Percentiles rank a stretch among this genome's conserved stretches.
Evolutionary conservation across 1,284 basidiomycete genomes (phyloP).

Genomic region (Kwoniella shivajii): DNA sequence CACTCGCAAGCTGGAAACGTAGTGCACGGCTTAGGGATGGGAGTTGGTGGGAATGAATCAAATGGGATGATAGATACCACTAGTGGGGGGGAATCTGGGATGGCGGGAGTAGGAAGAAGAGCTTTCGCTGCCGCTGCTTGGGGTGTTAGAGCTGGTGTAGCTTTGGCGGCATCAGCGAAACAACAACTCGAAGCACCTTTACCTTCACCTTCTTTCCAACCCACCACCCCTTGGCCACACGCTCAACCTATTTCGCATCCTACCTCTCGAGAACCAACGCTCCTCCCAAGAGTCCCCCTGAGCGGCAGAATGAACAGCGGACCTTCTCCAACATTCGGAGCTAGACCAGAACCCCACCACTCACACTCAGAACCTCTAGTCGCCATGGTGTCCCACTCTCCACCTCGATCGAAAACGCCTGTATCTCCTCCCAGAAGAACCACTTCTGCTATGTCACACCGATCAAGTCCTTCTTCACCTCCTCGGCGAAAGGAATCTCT

Average conservation of each 20-base stretch:
- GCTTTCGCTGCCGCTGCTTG: conserved; percentile 77
- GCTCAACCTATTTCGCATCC: conserved; percentile 5
- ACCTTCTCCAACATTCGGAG: background rate
- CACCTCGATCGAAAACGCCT: conserved; percentile 5
- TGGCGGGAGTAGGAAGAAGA: conserved; percentile 83
- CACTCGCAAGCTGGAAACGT: conserved; percentile 16
- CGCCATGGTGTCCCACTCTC: background rate
- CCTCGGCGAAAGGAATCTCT: conserved; percentile 21
- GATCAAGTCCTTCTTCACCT: conserved; percentile 7
- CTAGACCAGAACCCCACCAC: conserved; percentile 11
- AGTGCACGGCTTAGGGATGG: conserved; percentile 32
- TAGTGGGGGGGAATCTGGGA: conserved; percentile 75
- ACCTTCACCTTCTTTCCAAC: background rate
- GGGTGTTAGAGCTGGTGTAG: conserved; percentile 47
- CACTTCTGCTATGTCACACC: conserved; percentile 25
- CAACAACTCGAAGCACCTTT: conserved; percentile 4
- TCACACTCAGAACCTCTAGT: conserved; percentile 11
- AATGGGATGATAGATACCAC: conserved; percentile 63
- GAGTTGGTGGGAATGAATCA: conserved; percentile 17
- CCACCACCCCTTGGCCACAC: conserved; percentile 2
- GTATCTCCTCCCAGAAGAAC: conserved; percentile 22
- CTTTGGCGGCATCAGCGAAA: conserved; percentile 25
- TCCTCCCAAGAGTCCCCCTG: conserved; percentile 12
- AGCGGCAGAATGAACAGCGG: conserved; percentile 4
- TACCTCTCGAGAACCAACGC: conserved; percentile 8